A percentile compares a stretch with the other conserved stretches of the same genome.
These are phyloP conservation scores for Alternaria triticina DNA, from an alignment of 2,329 filamentous ascomycete genomes.

Conservation along the genomic window DNA sequence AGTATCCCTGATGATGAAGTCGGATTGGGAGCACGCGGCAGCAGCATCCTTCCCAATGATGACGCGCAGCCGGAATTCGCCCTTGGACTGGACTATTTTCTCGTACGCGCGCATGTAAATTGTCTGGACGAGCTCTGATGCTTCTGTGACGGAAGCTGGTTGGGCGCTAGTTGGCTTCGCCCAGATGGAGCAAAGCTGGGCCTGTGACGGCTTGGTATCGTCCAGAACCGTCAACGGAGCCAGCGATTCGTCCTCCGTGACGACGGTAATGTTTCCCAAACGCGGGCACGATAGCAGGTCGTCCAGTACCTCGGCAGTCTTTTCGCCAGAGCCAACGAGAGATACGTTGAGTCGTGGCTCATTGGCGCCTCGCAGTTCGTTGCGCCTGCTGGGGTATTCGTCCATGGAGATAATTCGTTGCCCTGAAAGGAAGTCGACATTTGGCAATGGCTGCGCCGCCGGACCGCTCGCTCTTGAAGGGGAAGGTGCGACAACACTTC, in stretches of 20 bases:
- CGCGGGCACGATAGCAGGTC: slow-evolving; percentile 42
- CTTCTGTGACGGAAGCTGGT: slow-evolving; percentile 24
- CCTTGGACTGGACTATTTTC: slow-evolving; percentile 44
- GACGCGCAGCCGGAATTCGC: slow-evolving; percentile 36
- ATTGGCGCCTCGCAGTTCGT: slow-evolving; percentile 35
- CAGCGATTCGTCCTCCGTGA: slow-evolving; percentile 42
- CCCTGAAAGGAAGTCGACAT: slow-evolving; percentile 39
- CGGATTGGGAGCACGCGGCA: slow-evolving; percentile 30
- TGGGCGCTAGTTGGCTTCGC: slow-evolving; percentile 33
- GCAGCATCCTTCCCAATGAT: slow-evolving; percentile 34
- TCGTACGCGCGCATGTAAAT: slow-evolving; percentile 46
- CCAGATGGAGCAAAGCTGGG: slow-evolving; percentile 46
- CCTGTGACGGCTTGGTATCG: slow-evolving; percentile 33
- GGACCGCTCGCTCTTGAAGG: slow-evolving; percentile 19
- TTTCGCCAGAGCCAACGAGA: slow-evolving; percentile 38
- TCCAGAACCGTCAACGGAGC: slow-evolving; percentile 35
- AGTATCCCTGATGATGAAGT: slow-evolving; percentile 42
- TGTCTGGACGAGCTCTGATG: slow-evolving; percentile 40
- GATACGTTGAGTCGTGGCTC: slow-evolving; percentile 40
- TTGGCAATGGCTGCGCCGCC: slow-evolving; percentile 29
- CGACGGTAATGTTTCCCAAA: slow-evolving; percentile 44
- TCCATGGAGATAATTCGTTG: slow-evolving; percentile 42
- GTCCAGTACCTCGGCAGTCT: slow-evolving; percentile 40
- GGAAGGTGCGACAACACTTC: slow-evolving; percentile 36
- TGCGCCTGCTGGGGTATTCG: slow-evolving; percentile 41